Base-by-base conservation (phyloP, 768 basidiomycete genomes). In the Tremella yokohamensis region DNA sequence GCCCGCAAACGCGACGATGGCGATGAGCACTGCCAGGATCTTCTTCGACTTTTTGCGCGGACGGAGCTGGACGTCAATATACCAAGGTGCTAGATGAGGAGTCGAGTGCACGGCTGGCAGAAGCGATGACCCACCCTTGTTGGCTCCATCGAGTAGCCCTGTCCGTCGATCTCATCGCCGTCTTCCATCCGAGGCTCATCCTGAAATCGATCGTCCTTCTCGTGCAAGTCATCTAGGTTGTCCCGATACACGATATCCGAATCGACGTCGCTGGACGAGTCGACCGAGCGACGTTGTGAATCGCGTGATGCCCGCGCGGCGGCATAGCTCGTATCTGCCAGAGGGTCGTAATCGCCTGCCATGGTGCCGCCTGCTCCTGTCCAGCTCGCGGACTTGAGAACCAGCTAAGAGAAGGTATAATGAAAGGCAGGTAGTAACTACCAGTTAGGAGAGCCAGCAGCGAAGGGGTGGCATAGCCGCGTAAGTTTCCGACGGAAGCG, bases 11-110 rank as follows among this genome's bases (percentile, higher is more conserved):
- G 79, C 58, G 8, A 91, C 79, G 12, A 91, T 79, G 1, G 79
- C 79, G 40, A 79, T 78, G 52, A 96, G 81, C 47, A 83, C 73
- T 55, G 85, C 80, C 29, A 87, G 77, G 40, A 93, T 82, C 59
- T 80, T 82, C 53, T 85, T 49, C 9, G 64, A 66, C 24, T 65
- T 60, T 54, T 66, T 63, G 8, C 67, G 39, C 29, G 64, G 59
- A 24, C 62, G 61, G 11, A 67, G 60, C 65, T 68, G 22, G 51
- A 26, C 37, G 25, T 13, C 59, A 59, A 2, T 54, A 37, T 22
- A 51, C 19, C 50, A 24, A 7, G 8, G 8, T 22, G 12, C 34
- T 20, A 18, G 20, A n/a, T n/a, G n/a, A n/a, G n/a, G n/a, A n/a
- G n/a, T n/a, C n/a, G n/a, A n/a, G n/a, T n/a, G n/a, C n/a, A n/a